Conservation (phyloP, 192 early-diverging fungal species). For the Helicostylum pulchrum region DNA sequence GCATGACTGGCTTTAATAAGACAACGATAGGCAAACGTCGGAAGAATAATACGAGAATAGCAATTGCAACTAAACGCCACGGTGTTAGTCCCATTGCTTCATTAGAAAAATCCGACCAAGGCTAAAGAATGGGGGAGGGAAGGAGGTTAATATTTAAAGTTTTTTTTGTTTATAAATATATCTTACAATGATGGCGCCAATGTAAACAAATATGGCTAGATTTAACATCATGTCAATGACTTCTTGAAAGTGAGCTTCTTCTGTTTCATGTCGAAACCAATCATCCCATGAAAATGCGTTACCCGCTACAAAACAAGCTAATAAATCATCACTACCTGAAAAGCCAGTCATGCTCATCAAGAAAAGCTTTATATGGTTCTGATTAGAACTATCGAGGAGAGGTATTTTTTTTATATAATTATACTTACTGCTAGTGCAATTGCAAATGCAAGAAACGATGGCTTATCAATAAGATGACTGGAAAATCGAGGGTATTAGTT, state of each 20-base stretch:
- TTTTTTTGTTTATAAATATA: neutral
- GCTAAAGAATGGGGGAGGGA: slow-evolving; percentile 36
- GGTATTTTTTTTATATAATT: neutral
- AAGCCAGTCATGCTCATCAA: slow-evolving; percentile 70
- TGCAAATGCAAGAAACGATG: slow-evolving; percentile 79
- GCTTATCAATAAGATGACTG: slow-evolving; percentile 81
- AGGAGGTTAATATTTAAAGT: neutral
- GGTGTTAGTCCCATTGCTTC: slow-evolving; percentile 49
- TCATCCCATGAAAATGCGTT: slow-evolving; percentile 86
- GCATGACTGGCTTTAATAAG: slow-evolving; percentile 58
- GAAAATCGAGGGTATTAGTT: neutral
- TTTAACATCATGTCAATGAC: slow-evolving; percentile 87
- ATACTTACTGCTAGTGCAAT: slow-evolving; percentile 70
- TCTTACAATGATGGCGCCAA: slow-evolving; percentile 67
- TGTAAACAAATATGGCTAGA: slow-evolving; percentile 85
- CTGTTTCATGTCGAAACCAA: slow-evolving; percentile 83
- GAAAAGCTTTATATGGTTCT: slow-evolving; percentile 36
- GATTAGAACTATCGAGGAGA: neutral
- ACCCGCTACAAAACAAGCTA: slow-evolving; percentile 78
- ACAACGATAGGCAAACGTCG: slow-evolving; percentile 74
- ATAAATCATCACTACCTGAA: slow-evolving; percentile 69
- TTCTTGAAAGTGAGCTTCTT: slow-evolving; percentile 85
- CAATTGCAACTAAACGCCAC: slow-evolving; percentile 67
- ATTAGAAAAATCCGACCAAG: slow-evolving; percentile 65
- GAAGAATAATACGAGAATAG: slow-evolving; percentile 63